Evolutionary conservation across 31 red algal species (phyloP), one percentile per base, ranked within the genome.

Genomic region (Odonthalia washingtoniensis): DNA sequence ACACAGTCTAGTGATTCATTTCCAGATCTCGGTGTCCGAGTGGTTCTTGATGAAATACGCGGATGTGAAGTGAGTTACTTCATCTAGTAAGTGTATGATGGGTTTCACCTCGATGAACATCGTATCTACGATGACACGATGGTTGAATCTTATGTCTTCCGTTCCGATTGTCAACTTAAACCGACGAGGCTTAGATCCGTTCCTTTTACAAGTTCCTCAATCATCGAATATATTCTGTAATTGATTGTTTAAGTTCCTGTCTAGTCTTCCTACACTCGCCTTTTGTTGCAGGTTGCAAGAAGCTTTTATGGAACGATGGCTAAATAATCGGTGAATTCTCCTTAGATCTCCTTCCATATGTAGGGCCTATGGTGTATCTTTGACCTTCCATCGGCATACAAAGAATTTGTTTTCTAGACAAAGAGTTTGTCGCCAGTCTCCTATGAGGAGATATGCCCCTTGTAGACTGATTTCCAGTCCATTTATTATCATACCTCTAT

Each of bases 111-210:
- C 41, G 31, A 84, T 38, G 37, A 57, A 73, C 64, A 84, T 73
- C 2, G 73, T 53, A 35, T 84, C 81, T 4, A 84, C 37, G 3
- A 67, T 67, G 5, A 84, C 81, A 26, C 45, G 0, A 67, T 84
- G 81, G 57, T 72, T 84, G 57, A 18, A 81, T 26, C 53, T 43
- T 33, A 81, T 12, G 17, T 81, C 78, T 21, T 81, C 78, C 14
- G 53, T 84, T 21, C 81, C 81, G 28, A 84, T 2, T n/a, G 36
- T 63, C 3, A 84, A n/a, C 34, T 84, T 84, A 67, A 72, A 84
- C 52, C 81, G 43, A 28, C 67, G 18, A 5, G 81, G 67, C 12
- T 2, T 24, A 74, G 81, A 44, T 46, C 65, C 81, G 36, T 81
- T 43, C 0, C 0, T 66, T 42, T 64, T 67, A 62, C 64, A 84